Evolutionary conservation across 2,329 filamentous ascomycete genomes (phyloP), one percentile per base, ranked within the genome.

Genomic region (Zasmidium angulare): DNA sequence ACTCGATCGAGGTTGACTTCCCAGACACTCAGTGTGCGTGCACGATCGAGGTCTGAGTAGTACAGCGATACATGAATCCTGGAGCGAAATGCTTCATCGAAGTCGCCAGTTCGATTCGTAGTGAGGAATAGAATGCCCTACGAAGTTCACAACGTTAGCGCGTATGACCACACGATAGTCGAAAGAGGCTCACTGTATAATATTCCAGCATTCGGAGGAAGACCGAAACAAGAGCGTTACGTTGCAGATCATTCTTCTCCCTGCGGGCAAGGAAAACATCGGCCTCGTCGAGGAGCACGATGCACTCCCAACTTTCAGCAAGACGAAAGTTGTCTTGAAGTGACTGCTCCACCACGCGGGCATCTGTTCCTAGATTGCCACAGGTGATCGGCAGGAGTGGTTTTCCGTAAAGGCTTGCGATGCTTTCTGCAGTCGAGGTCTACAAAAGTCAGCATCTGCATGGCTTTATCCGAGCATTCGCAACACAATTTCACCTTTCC

Each of bases 131-230:
- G 64, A 17, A 76, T 68, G 24, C 75, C 75, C 29, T 68, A n/a
- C n/a, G n/a, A n/a, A n/a, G n/a, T n/a, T n/a, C n/a, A n/a, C n/a
- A n/a, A n/a, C n/a, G n/a, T n/a, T n/a, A n/a, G n/a, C n/a, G n/a
- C n/a, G n/a, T n/a, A n/a, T n/a, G n/a, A n/a, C n/a, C n/a, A n/a
- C n/a, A n/a, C n/a, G n/a, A n/a, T n/a, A n/a, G n/a, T n/a, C n/a
- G n/a, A n/a, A n/a, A n/a, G n/a, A n/a, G n/a, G n/a, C n/a, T n/a
- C n/a, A n/a, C n/a, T n/a, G 6, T 24, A 53, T 72, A 76, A 59
- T 75, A 75, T 49, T 77, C 75, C 0, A 77, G 67, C 17, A 65
- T 67, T 17, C 74, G 68, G 10, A 77, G 66, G 50, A 76, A 76
- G 19, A 76, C 65, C 20, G 64, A 63, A n/a, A 69, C 68, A 3